Base-by-base conservation (phyloP, 352 stramenopile genomes). In the Phytophthora multivora region DNA sequence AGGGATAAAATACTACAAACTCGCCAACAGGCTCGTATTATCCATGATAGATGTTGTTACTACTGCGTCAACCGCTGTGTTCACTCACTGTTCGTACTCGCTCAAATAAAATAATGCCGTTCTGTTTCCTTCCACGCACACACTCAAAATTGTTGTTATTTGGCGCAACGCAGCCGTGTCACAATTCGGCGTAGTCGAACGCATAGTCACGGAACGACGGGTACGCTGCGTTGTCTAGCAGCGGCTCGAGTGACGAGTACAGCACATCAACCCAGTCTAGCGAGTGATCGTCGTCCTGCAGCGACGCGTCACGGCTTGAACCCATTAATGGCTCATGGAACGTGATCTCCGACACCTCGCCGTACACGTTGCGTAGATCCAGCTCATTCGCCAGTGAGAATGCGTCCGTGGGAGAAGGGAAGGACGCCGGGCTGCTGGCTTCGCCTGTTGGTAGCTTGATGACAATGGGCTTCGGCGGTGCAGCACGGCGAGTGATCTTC, bases 251-350 rank as follows among this genome's bases (percentile, higher is more conserved):
- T 21, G 75, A 82, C 49, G 73, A 80, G 61, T 77, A 85, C 35
- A 85, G 65, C 46, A 56, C 66, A 43, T 85, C 76, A n/a, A 85
- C 60, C 76, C 76, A 85, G 53, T 85, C 76, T 10, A 83, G 51
- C 13, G 71, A 80, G 9, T 78, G 56, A n/a, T 58, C 51, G 19
- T 65, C 51, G 26, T 58, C 65, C 45, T 40, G 26, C 43, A 51
- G 15, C 15, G 43, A 13, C 52, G 55, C 36, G 19, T 31, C n/a
- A n/a, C 19, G 12, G 25, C 16, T 19, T 4, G 18, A 25, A 35
- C 21, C 23, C 36, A 28, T 13, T 2, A 33, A 33, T 10, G 45
- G 52, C 19, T 73, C 55, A 12, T 58, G 63, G 35, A 62, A 71
- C 6, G 39, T 67, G 16, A 68, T 70, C 12, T 66, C 62, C 35